Evolutionary conservation across 2,329 filamentous ascomycete genomes (phyloP), one percentile per base, ranked within the genome.

Genomic region (Venturia asperata): DNA sequence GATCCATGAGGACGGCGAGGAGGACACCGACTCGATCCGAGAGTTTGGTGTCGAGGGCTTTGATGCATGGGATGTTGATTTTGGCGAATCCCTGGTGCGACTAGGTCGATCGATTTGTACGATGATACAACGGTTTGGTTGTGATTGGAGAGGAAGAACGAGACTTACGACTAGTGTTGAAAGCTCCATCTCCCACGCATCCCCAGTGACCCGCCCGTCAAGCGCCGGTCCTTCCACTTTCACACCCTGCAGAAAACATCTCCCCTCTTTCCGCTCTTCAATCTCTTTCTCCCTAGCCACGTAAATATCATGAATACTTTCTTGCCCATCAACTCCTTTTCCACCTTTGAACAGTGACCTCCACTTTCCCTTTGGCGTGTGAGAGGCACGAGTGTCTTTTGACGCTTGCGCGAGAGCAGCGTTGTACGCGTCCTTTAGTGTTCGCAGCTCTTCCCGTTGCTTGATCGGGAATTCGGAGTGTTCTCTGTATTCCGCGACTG

Each of bases 281-380:
- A 56, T 56, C 10, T 56, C 52, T 10, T 34, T 56, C 27, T 56
- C 37, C 30, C 52, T 30, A 37, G 52, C 52, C 5, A 56, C 1
- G 21, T 56, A 56, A 17, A 56, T 27, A 19, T 56, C 52, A 37
- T 56, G 52, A 37, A 56, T 37, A 56, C 52, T 56, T 13, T 56
- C 52, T 19, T 37, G 13, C 13, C n/a, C 52, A 2, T 56, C 52
- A 34, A 10, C 24, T 19, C 27, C 30, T 13, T 27, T 11, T 56
- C 52, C 52, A 3, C 27, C 52, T 21, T n/a, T 56, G 15, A 56
- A 56, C 15, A 56, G 10, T 7, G 52, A 11, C 27, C 19, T 56
- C 27, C 34, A 56, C 13, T 56, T 56, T 17, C 52, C 15, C 27
- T n/a, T 56, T 30, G 52, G 27, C 4, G 52, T 34, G 2, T 56